phyloP scores from a whole-genome alignment of 306 rosid genomes.

The Glycine tomentella region DNA sequence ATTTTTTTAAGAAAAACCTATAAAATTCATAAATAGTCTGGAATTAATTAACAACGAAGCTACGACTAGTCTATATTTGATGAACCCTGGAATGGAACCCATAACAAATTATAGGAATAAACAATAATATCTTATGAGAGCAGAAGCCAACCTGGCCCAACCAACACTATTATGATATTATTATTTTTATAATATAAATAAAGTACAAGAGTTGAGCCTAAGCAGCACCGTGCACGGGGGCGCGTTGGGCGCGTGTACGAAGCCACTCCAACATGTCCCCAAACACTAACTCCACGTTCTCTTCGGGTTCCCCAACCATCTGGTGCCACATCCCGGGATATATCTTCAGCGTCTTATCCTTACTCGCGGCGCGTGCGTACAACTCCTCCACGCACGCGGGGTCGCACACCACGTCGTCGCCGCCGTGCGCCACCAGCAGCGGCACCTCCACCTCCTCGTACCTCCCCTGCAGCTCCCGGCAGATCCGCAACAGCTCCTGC shows the following conservation, averaged over 20 bases:
- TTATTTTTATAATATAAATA: not conserved
- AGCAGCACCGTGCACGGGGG: slow-evolving; percentile 39
- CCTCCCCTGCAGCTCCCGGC: slow-evolving; percentile 82
- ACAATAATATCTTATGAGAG: too few species aligned
- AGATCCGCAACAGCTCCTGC: slow-evolving; percentile 76
- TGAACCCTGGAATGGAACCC: not conserved
- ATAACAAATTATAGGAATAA: not conserved
- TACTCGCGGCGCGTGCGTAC: slow-evolving; percentile 69
- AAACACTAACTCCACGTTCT: slow-evolving; percentile 72
- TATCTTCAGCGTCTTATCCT: slow-evolving; percentile 84
- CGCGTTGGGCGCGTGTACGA: slow-evolving; percentile 49
- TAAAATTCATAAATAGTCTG: too few species aligned
- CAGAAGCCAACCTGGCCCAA: not conserved
- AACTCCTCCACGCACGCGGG: slow-evolving; percentile 82
- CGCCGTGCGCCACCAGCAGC: slow-evolving; percentile 77
- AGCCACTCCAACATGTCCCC: slow-evolving; percentile 86
- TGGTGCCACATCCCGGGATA: slow-evolving; percentile 93
- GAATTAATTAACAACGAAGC: too few species aligned
- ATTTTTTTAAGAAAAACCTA: too few species aligned
- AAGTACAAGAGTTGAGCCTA: not conserved
- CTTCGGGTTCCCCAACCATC: slow-evolving; percentile 69
- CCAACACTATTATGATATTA: not conserved
- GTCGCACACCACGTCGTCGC: slow-evolving; percentile 81
- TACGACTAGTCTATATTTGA: too few species aligned
- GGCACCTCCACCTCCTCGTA: slow-evolving; percentile 89